A percentile compares a stretch with the other conserved stretches of the same genome.
Conservation (phyloP, 1,284 basidiomycete species). For the Blastosporella zonata region DNA sequence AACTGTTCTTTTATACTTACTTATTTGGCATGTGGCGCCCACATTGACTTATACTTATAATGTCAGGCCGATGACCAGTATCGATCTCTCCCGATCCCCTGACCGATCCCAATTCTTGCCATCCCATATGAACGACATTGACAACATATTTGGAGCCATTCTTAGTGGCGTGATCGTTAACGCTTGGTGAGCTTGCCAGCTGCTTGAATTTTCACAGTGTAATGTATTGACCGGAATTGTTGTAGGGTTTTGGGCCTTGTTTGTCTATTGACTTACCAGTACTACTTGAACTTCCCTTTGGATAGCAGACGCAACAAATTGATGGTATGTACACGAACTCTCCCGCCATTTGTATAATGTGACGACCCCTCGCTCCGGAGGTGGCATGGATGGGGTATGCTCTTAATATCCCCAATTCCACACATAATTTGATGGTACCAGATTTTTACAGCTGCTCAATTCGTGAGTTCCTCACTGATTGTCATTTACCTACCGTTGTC, state of each 20-base stretch:
- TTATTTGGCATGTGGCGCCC: too few species aligned
- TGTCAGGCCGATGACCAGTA: too few species aligned
- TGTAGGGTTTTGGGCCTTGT: slow-evolving; percentile 4
- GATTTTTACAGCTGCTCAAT: slow-evolving; percentile 1
- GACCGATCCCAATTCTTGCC: too few species aligned
- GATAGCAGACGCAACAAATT: slow-evolving; percentile 1
- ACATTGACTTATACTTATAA: too few species aligned
- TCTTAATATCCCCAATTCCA: not conserved
- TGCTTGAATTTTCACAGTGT: too few species aligned
- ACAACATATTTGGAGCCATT: too few species aligned
- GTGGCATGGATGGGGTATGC: slow-evolving; percentile 6
- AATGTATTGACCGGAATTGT: too few species aligned
- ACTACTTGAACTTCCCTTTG: slow-evolving; percentile 3
- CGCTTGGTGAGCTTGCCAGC: too few species aligned
- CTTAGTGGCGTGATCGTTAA: too few species aligned
- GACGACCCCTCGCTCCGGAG: not conserved
- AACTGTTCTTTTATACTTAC: too few species aligned
- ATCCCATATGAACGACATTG: too few species aligned
- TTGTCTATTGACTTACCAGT: slow-evolving; percentile 5
- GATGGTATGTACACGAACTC: not conserved
- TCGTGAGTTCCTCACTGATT: not conserved
- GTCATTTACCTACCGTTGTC: not conserved
- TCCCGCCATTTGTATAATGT: not conserved
- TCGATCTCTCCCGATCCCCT: too few species aligned
- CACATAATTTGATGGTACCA: not conserved